A percentile compares a stretch with the other conserved stretches of the same genome.
Evolutionary conservation across 1,284 basidiomycete genomes (phyloP).

Genomic region (Boletus smithii): DNA sequence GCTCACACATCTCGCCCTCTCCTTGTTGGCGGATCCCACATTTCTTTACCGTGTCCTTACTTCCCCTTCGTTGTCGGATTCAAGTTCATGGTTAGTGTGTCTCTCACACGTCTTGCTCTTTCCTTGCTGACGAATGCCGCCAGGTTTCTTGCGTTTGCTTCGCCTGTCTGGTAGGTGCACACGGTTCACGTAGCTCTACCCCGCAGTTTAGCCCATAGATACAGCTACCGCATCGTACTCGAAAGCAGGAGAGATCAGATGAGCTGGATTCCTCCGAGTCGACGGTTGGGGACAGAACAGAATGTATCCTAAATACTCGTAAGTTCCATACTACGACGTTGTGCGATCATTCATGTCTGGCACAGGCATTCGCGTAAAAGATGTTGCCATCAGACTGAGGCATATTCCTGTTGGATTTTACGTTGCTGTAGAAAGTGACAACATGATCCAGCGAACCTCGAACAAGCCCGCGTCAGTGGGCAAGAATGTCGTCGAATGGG

Average conservation of each 20-base stretch:
- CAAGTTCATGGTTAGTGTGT: neutral
- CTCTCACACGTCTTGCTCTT: neutral
- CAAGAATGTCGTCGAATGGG: slow-evolving; percentile 3
- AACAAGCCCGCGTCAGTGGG: neutral
- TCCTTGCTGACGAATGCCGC: neutral
- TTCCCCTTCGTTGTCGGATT: neutral
- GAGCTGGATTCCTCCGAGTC: neutral
- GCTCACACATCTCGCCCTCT: neutral
- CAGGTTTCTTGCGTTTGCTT: neutral
- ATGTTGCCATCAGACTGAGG: neutral
- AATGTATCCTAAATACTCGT: neutral
- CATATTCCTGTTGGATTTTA: slow-evolving; percentile 4
- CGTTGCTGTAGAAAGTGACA: neutral
- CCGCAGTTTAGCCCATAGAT: neutral
- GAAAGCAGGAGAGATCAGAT: neutral
- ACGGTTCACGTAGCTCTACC: neutral
- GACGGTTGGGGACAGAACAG: neutral
- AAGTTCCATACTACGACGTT: too few relatives aligned
- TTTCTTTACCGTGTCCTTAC: too few relatives aligned
- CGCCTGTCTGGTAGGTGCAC: neutral
- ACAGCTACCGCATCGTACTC: neutral
- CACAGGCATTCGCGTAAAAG: neutral
- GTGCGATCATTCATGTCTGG: neutral
- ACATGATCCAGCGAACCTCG: neutral
- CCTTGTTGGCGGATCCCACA: neutral